Base-by-base conservation (phyloP, 345 rosid genomes). In the Aegle marmelos region DNA sequence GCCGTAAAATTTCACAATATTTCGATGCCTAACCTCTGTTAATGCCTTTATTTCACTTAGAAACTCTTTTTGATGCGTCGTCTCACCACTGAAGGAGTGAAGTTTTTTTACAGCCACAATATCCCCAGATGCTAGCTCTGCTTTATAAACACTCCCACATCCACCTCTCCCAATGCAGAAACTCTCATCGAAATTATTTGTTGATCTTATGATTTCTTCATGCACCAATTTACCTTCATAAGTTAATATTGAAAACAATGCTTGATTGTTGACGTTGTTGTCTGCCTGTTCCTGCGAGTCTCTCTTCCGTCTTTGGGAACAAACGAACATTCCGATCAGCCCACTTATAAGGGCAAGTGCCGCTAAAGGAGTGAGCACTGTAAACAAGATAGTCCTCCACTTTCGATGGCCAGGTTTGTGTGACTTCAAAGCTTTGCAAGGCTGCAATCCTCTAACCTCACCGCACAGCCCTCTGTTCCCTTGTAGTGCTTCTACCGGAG, bases 391-490 rank as follows among this genome's bases (percentile, higher is more conserved):
- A 24, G 28, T 22, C 16, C 63, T 59, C 27, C 63, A 3, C 63
- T 24, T 24, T 25, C 63, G 13, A n/a, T n/a, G 2, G 28, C 2
- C 63, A 25, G 24, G 57, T 53, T 53, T 59, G 63, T 25, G 6
- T 53, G 57, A 53, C 63, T n/a, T 59, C 13, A 59, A 25, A 59
- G 28, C 28, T n/a, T 25, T 59, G 63, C 63, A 59, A 59, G 63
- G 63, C 27, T 59, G 63, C 63, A 59, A 9, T 59, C 63, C 63
- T 14, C 63, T 59, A 25, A 59, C 63, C n/a, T 48, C 30, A 14
- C 78, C 79, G 31, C 88, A 85, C 11, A 82, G 5, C 33, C 79
- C 70, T 17, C 56, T 60, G 59, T 82, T 82, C 59, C 79, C 76
- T 58, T 31, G 63, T 1, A 73, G 36, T 64, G 41, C 76, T 25